A percentile compares a stretch with the other conserved stretches of the same genome.
Evolutionary conservation across 352 stramenopile genomes (phyloP).

Genomic region (Globisporangium sylvaticum): DNA sequence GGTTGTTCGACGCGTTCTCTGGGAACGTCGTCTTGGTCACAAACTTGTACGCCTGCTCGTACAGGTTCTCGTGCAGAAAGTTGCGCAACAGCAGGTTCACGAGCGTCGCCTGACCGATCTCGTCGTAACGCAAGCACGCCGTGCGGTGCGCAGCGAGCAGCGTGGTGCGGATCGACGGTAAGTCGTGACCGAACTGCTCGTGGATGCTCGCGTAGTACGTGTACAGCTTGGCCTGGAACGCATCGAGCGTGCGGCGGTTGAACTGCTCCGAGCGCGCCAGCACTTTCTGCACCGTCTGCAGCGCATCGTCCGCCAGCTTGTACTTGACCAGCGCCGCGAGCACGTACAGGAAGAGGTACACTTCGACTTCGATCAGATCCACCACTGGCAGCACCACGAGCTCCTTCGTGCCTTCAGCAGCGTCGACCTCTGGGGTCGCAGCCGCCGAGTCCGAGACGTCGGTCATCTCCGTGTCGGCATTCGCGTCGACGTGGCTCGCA

Average conservation of each 20-base stretch:
- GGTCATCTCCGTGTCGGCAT: constrained; percentile 51
- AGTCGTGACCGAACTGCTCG: constrained; percentile 58
- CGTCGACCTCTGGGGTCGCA: constrained; percentile 10
- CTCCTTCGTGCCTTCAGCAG: constrained; percentile 13
- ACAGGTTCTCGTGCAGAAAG: constrained; percentile 87
- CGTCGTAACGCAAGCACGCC: constrained; percentile 85
- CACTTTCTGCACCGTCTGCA: constrained; percentile 47
- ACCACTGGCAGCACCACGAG: constrained; percentile 38
- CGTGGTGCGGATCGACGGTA: constrained; percentile 55
- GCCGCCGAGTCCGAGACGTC: constrained; percentile 24
- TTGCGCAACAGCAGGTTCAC: constrained; percentile 91
- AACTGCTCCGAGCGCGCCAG: constrained; percentile 68
- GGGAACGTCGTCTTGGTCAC: constrained; percentile 88
- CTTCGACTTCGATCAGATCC: constrained; percentile 82
- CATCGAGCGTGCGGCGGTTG: constrained; percentile 75
- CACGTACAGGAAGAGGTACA: constrained; percentile 81
- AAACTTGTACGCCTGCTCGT: constrained; percentile 93
- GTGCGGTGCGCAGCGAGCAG: constrained; percentile 85
- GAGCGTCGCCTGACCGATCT: constrained; percentile 88
- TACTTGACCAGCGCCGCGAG: constrained; percentile 72
- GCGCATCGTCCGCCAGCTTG: constrained; percentile 49
- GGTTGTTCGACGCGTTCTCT: constrained; percentile 95
- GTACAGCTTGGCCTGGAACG: constrained; percentile 77
- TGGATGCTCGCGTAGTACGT: constrained; percentile 75
- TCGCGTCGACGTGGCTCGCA: constrained; percentile 28